Conservation (phyloP, 805 yeast genomes). For the Ascoidea asiatica region DNA sequence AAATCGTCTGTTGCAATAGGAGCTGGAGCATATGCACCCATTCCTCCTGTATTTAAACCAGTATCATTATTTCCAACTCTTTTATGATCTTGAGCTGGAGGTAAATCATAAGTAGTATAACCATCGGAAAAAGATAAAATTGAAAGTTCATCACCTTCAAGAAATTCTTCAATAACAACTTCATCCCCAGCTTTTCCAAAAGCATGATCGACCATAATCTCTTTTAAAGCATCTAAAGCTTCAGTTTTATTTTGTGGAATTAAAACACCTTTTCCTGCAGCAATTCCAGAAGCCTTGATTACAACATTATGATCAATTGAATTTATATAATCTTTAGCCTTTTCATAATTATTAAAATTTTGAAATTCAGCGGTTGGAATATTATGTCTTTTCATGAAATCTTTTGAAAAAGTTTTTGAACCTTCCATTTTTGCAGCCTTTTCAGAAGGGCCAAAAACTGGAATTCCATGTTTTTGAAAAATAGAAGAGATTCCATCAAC, state of each 20-base stretch:
- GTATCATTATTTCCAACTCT: constrained; percentile 86
- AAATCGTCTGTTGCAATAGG: constrained; percentile 72
- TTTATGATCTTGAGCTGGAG: constrained; percentile 98
- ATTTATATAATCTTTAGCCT: constrained; percentile 60
- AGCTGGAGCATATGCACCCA: constrained; percentile 99
- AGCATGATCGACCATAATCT: constrained; percentile 78
- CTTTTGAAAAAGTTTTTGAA: constrained; percentile 87
- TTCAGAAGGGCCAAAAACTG: constrained; percentile 92
- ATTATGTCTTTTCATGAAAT: constrained; percentile 80
- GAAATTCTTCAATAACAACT: constrained; percentile 88
- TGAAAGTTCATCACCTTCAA: constrained; percentile 95
- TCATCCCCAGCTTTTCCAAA: constrained; percentile 93
- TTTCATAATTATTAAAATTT: constrained; percentile 65
- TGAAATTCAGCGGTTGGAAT: constrained; percentile 92
- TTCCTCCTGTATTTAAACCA: constrained; percentile 97
- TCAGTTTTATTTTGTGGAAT: constrained; percentile 78
- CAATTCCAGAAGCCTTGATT: constrained; percentile 94
- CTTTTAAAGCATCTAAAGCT: constrained; percentile 71
- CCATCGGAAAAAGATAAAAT: constrained; percentile 90
- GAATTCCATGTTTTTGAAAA: constrained; percentile 39
- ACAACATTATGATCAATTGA: constrained; percentile 65
- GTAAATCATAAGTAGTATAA: constrained; percentile 77
- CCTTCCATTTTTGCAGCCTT: constrained; percentile 94
- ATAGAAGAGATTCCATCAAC: constrained; percentile 79
- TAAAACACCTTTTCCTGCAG: constrained; percentile 97